Base-by-base conservation (phyloP, 306 rosid genomes). In the Cicer yamashitae region DNA sequence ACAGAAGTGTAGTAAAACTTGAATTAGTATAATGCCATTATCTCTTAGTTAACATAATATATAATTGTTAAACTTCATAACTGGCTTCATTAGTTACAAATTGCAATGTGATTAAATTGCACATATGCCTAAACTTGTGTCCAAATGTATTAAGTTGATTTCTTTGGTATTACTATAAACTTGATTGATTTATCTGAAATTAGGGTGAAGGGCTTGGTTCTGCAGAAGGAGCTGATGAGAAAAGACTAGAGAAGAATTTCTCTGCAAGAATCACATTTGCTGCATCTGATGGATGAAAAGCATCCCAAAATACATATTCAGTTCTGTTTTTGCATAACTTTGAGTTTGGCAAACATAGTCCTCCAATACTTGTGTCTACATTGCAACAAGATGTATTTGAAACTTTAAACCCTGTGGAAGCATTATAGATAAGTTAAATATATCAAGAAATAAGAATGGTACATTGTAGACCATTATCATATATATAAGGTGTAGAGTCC, bases 221-320 rank as follows among this genome's bases (percentile, higher is more conserved):
- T 4, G 64, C 18, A 6, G 90, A 47, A 6, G 82, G 77, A 38
- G 73, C 9, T 3, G 78, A 17, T 63, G 81, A 5, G 48, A 88
- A 88, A 25, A 88, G 40, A 51, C 54, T 9, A 4, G 87, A 79
- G 86, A 85, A 91, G 14, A 88, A 87, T 47, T 89, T 80, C 1
- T 88, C 82, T 14, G 91, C 97, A 20, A 93, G 90, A 30, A 88
- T 81, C 10, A 25, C 86, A 73, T 93, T 93, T 10, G 98, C 98
- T 77, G 88, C 89, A 70, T 93, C 98, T 1, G 98, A 84, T 10
- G 98, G 98, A 83, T 93, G 96, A 71, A 93, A 93, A 10, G 96
- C 96, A 70, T 93, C 98, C 96, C 96, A 93, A 76, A 93, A 91
- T 41, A 89, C 98, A 5, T 77, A 91, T 0, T 93, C 97, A 18